Conservation (phyloP, 192 early-diverging fungal genomes). For the Coemansia sp. region DNA sequence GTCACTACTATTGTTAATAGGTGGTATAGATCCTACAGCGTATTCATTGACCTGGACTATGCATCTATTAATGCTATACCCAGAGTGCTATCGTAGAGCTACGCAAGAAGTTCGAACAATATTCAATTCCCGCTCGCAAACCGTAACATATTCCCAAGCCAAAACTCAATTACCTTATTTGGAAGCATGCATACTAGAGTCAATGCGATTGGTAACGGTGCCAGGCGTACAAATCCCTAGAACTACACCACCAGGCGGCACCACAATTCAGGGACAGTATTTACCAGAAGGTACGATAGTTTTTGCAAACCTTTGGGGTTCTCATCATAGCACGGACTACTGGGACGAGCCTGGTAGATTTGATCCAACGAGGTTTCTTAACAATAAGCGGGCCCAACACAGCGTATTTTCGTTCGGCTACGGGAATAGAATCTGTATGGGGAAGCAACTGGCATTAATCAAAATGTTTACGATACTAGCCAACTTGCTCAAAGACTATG, state of each 20-base stretch:
- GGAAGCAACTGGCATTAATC: conserved; percentile 38
- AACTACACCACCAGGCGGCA: neutral
- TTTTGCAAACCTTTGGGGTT: conserved; percentile 28
- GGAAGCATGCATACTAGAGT: conserved; percentile 43
- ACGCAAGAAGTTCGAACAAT: conserved; percentile 14
- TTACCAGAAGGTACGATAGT: conserved; percentile 27
- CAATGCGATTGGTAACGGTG: conserved; percentile 30
- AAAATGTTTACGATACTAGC: conserved; percentile 38
- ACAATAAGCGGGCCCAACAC: conserved; percentile 16
- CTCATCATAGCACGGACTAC: conserved; percentile 13
- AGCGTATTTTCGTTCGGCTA: conserved; percentile 43
- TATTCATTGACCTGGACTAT: conserved; percentile 44
- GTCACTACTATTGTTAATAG: conserved; percentile 28
- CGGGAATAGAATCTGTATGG: conserved; percentile 37
- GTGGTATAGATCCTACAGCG: conserved; percentile 36
- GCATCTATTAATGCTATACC: conserved; percentile 39
- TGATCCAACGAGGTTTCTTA: conserved; percentile 23
- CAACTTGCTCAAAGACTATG: conserved; percentile 31
- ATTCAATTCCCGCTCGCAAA: neutral
- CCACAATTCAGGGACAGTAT: conserved; percentile 22
- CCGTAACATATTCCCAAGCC: conserved; percentile 8
- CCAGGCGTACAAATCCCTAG: conserved; percentile 34
- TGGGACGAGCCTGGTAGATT: conserved; percentile 27
- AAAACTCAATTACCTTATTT: conserved; percentile 15
- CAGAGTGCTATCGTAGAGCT: conserved; percentile 2